Conservation (phyloP, 305 asterid genomes). For the Plantago coronopus region DNA sequence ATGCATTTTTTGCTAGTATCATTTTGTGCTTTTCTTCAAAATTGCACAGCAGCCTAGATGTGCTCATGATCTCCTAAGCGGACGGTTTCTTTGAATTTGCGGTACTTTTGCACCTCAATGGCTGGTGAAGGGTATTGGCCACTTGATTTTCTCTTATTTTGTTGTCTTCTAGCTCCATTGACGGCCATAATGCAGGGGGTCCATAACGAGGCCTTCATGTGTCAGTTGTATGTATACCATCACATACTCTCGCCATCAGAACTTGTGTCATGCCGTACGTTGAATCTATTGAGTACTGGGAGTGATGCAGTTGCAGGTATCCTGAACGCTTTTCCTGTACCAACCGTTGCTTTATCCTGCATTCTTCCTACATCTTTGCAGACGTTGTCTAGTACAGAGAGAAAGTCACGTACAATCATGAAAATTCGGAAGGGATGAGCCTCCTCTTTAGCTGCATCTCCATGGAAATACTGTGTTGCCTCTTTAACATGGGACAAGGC, state of each 20-base stretch:
- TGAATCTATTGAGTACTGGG: conserved; percentile 65
- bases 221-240: conserved; percentile 3
- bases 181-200: conserved; percentile 2
- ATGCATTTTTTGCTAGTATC: conserved; percentile 23
- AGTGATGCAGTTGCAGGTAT: conserved; percentile 55
- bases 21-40: conserved; percentile 23
- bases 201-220: neutral
- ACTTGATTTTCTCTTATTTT: neutral
- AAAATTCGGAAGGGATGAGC: conserved; percentile 90
- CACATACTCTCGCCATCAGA: conserved; percentile 39
- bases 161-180: neutral
- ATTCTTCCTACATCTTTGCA: conserved; percentile 80
- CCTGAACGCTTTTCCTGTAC: conserved; percentile 70
- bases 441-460: conserved; percentile 84
- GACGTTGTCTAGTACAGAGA: conserved; percentile 62
- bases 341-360: conserved; percentile 63
- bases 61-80: conserved; percentile 11
- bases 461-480: conserved; percentile 86
- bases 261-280: conserved; percentile 30
- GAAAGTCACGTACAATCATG: conserved; percentile 80
- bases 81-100: conserved; percentile 12
- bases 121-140: conserved; percentile 2
- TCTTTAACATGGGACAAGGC: conserved; percentile 66
- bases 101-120: conserved; percentile 12
- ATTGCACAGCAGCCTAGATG: conserved; percentile 18